Evolutionary conservation across 768 basidiomycete genomes (phyloP).

Genomic region (Psilocybe subaeruginosa): DNA sequence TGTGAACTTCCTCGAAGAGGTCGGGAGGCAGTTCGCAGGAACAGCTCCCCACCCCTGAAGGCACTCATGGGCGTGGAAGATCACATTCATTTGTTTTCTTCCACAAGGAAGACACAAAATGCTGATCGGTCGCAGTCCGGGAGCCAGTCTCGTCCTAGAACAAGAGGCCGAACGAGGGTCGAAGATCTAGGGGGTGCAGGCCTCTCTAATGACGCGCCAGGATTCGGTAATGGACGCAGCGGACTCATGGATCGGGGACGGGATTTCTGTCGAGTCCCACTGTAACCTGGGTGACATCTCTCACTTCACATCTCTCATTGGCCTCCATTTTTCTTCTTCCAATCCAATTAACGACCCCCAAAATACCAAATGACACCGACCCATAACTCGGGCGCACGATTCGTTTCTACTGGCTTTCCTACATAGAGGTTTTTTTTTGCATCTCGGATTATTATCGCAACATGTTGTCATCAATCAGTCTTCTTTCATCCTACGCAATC

Average conservation of each 20-base stretch:
- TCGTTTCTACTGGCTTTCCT: slow-evolving; percentile 7
- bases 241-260: slow-evolving; percentile 55
- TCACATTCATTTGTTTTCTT: slow-evolving; percentile 26
- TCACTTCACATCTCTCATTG: not conserved
- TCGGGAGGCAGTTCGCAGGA: slow-evolving; percentile 53
- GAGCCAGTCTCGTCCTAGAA: slow-evolving; percentile 32
- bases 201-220: slow-evolving; percentile 53
- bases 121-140: slow-evolving; percentile 24
- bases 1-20: slow-evolving; percentile 51
- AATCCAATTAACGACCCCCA: slow-evolving; percentile 3
- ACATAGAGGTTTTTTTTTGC: slow-evolving; percentile 19
- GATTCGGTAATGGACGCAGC: slow-evolving; percentile 66
- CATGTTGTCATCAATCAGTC: slow-evolving; percentile 12
- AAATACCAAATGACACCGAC: slow-evolving; percentile 10
- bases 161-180: slow-evolving; percentile 57
- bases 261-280: slow-evolving; percentile 22
- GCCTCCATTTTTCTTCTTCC: not conserved
- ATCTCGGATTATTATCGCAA: slow-evolving; percentile 24
- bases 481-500: slow-evolving; percentile 5
- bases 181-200: slow-evolving; percentile 54
- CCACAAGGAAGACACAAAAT: slow-evolving; percentile 26
- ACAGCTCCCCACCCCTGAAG: slow-evolving; percentile 61
- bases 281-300: slow-evolving; percentile 19
- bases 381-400: slow-evolving; percentile 8
- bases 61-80: slow-evolving; percentile 39